Base-by-base conservation (phyloP, 2,329 filamentous ascomycete genomes). In the Dendrostoma leiphaemia region DNA sequence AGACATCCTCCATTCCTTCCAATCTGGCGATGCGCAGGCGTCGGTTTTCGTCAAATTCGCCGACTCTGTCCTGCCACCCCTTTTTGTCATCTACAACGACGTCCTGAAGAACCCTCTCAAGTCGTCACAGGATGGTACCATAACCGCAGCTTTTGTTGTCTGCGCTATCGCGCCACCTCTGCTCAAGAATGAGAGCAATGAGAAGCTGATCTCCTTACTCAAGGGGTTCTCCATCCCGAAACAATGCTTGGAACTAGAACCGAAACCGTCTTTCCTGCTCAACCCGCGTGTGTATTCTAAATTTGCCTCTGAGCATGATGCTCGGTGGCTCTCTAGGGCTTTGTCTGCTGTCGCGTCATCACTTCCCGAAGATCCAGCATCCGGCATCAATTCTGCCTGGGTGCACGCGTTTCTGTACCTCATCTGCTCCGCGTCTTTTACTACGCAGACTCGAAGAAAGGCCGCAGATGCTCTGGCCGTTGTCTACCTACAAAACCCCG, bases 271-370 rank as follows among this genome's bases (percentile, higher is more conserved):
- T 0, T 94, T 96, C 68, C 75, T 97, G 19, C 78, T 97, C 6
- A 96, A 90, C 64, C 81, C 88, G 31, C 88, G 89, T 58, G 83
- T 96, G 5, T 97, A 94, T 71, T 85, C 86, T 34, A 97, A 96
- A 66, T 65, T 96, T 23, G 78, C 80, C 2, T 73, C 78, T 1
- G 84, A 88, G 53, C 89, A 92, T 50, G 94, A 99, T 63, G 75
- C 91, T 19, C 77, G 75, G 51, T 97, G 94, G 90, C 80, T 90
- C 48, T 75, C 86, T 38, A 82, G 84, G 60, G 87, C 91, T 28
- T 74, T 97, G 46, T 74, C 81, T 15, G 81, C 85, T 24, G 72
- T 88, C 15, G 80, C 85, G 15, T 67, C 76, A 15, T 74, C 77
- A 17, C 68, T 91, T 3, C 71, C 74, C 12, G 74, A 80, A 26